Percentiles rank a stretch among this genome's conserved stretches.
phyloP scores from a whole-genome alignment of 2,329 filamentous ascomycete species.

The Botrytis deweyae region DNA sequence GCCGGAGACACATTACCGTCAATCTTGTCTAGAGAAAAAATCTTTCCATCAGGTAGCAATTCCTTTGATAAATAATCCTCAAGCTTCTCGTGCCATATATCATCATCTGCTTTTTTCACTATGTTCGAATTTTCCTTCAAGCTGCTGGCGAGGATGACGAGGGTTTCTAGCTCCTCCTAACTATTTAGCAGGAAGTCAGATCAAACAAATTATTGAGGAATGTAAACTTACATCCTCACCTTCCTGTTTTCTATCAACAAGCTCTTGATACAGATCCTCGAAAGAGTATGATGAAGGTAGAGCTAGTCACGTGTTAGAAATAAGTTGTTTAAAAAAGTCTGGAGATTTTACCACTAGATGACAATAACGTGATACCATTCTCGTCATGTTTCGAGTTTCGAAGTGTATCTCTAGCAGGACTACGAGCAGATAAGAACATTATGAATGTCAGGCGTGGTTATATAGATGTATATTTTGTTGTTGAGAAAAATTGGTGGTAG shows the following conservation, averaged over 20 bases:
- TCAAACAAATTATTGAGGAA: rapidly evolving
- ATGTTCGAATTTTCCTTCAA: constrained; percentile 24
- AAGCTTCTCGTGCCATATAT: constrained; percentile 27
- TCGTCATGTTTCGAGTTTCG: not conserved
- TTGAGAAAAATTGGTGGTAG: not conserved
- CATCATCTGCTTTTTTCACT: constrained; percentile 21
- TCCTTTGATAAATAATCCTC: constrained; percentile 30
- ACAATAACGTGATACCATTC: not conserved
- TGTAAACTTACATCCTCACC: constrained; percentile 20
- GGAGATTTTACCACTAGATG: constrained; percentile 5
- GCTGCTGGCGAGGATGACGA: constrained; percentile 33
- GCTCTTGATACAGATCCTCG: constrained; percentile 23
- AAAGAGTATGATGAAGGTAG: not conserved
- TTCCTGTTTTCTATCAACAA: constrained; percentile 7
- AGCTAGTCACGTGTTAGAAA: constrained; percentile 16
- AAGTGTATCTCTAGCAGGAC: not conserved
- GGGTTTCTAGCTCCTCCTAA: constrained; percentile 30
- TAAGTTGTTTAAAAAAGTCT: not conserved
- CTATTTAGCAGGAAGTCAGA: not conserved
- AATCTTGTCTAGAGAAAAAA: constrained; percentile 30
- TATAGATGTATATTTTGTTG: not conserved
- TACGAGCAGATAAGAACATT: constrained; percentile 20
- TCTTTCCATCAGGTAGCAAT: constrained; percentile 32
- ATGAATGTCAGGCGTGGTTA: not conserved
- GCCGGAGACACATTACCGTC: constrained; percentile 27